Evolutionary conservation across 768 basidiomycete species (phyloP).

Genomic region (Agaricus sinodeliciosus): DNA sequence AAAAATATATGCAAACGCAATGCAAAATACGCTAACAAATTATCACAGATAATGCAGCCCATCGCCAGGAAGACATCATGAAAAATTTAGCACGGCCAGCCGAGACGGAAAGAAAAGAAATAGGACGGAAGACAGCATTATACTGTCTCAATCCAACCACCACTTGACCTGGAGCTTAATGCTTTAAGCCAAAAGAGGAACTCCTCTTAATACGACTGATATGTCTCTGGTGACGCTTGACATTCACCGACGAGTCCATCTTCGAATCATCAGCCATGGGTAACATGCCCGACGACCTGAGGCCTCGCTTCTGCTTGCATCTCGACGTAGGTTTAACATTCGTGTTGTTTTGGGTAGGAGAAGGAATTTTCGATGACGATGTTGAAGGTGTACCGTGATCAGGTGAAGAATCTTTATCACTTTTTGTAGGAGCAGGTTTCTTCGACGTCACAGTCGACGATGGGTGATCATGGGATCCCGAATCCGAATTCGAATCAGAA

Average conservation of each 20-base stretch:
- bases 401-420: neutral
- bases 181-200: conserved; percentile 1
- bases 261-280: neutral
- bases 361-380: too few relatives aligned
- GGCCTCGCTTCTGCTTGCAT: conserved; percentile 2
- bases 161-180: too few relatives aligned
- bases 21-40: neutral
- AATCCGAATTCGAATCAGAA: neutral
- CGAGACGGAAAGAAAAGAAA: neutral
- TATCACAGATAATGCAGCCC: neutral
- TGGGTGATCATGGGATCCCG: conserved; percentile 4
- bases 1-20: neutral
- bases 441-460: neutral
- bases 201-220: conserved; percentile 28
- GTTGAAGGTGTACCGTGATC: too few relatives aligned
- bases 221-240: conserved; percentile 18
- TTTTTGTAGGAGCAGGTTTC: neutral
- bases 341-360: neutral
- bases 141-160: too few relatives aligned
- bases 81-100: too few relatives aligned
- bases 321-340: neutral
- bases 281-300: neutral
- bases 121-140: neutral
- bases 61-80: neutral
- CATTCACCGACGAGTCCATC: conserved; percentile 6